These are phyloP conservation scores for Daldinia bambusicola DNA, from an alignment of 495 filamentous ascomycete species.

Conservation along the genomic window DNA sequence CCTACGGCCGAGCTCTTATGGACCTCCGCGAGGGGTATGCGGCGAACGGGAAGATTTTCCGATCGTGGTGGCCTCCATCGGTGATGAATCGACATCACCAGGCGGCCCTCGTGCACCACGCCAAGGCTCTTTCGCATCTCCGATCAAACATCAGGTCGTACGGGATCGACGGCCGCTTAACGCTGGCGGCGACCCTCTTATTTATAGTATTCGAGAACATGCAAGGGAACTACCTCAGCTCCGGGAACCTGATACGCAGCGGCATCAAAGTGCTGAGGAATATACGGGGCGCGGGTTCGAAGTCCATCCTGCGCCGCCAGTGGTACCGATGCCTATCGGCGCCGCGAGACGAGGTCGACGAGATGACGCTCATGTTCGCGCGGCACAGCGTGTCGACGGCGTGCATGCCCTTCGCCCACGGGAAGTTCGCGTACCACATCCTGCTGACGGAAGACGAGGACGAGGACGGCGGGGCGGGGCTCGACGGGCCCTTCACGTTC, in stretches of 20 bases:
- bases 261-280: slow-evolving; percentile 43
- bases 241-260: slow-evolving; percentile 41
- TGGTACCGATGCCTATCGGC: slow-evolving; percentile 33
- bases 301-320: slow-evolving; percentile 35
- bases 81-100: slow-evolving; percentile 40
- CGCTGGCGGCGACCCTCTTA: slow-evolving; percentile 41
- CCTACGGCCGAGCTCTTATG: slow-evolving; percentile 42
- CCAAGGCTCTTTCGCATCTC: slow-evolving; percentile 43
- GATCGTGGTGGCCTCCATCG: slow-evolving; percentile 39
- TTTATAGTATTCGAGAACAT: slow-evolving; percentile 48
- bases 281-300: slow-evolving; percentile 29
- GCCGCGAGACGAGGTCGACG: slow-evolving; percentile 40
- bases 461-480: slow-evolving; percentile 20
- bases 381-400: slow-evolving; percentile 38
- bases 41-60: slow-evolving; percentile 6
- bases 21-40: slow-evolving; percentile 29
- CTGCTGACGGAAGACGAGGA: slow-evolving; percentile 39
- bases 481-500: slow-evolving; percentile 30
- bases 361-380: slow-evolving; percentile 43
- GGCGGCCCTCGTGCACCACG: slow-evolving; percentile 41
- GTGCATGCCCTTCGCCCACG: slow-evolving; percentile 40
- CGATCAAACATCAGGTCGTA: slow-evolving; percentile 37
- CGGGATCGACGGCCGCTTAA: slow-evolving; percentile 37
- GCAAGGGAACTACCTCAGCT: slow-evolving; percentile 46
- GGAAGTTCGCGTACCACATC: slow-evolving; percentile 44